Evolutionary conservation across 352 stramenopile genomes (phyloP).

Genomic region (Pythium folliculosum): DNA sequence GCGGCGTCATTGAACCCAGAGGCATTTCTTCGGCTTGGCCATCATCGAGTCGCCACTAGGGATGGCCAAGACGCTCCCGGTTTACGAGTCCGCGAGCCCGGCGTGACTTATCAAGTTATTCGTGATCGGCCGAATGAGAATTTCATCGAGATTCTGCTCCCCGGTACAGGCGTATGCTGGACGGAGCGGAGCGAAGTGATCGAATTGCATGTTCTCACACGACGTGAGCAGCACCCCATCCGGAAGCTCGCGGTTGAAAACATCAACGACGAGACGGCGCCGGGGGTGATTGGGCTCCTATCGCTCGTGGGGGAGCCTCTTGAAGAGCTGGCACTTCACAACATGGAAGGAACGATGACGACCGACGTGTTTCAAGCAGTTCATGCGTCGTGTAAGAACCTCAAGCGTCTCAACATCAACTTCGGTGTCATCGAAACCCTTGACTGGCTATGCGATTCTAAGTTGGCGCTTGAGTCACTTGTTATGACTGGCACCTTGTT

Average conservation of each 20-base stretch:
- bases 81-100: constrained; percentile 17
- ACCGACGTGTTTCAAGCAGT: constrained; percentile 6
- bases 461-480: constrained; percentile 14
- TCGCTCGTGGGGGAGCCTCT: constrained; percentile 12
- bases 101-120: constrained; percentile 24
- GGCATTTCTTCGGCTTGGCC: constrained; percentile 20
- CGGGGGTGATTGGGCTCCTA: constrained; percentile 11
- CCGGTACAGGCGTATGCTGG: constrained; percentile 20
- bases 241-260: constrained; percentile 1
- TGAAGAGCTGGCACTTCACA: not conserved
- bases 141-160: constrained; percentile 23
- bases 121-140: constrained; percentile 12
- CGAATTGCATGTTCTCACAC: constrained; percentile 7
- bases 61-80: not conserved
- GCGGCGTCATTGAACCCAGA: constrained; percentile 9
- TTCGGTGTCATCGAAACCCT: not conserved
- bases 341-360: not conserved
- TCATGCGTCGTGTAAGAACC: constrained; percentile 9
- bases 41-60: constrained; percentile 1
- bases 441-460: constrained; percentile 2
- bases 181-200: constrained; percentile 13
- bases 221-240: constrained; percentile 9
- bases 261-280: not conserved
- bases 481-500: not conserved
- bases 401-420: constrained; percentile 13